These are phyloP conservation scores for Ophiostoma piceae DNA, from an alignment of 2,329 filamentous ascomycete genomes.

Conservation along the genomic window DNA sequence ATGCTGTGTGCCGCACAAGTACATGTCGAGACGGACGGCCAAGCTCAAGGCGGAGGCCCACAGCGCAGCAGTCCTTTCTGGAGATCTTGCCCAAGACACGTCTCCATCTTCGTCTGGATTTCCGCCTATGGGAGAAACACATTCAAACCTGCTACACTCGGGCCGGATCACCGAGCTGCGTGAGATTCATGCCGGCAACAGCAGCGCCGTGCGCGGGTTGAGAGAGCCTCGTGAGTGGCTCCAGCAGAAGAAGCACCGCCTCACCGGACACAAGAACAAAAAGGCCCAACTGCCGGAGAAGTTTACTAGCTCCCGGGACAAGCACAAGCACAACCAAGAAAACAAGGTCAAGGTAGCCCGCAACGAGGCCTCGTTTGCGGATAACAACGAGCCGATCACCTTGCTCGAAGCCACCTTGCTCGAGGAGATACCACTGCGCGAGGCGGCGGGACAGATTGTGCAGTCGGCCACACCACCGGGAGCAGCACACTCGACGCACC, in stretches of 20 bases:
- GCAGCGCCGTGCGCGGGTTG: background rate
- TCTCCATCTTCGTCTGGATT: background rate
- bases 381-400: constrained; percentile 9
- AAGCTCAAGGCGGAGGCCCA: constrained; percentile 14
- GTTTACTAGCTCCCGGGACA: background rate
- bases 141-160: background rate
- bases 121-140: background rate
- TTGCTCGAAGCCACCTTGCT: background rate
- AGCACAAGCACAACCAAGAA: background rate
- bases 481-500: background rate
- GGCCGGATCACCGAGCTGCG: background rate
- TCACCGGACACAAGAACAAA: background rate
- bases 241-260: background rate
- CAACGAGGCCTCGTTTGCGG: background rate
- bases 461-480: background rate
- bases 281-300: background rate
- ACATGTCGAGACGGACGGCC: background rate
- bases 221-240: background rate
- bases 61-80: background rate
- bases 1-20: constrained; percentile 1
- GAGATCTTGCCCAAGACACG: background rate
- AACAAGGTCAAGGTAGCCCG: background rate
- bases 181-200: background rate
- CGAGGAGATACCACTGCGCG: background rate
- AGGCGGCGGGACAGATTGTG: background rate